A percentile compares a stretch with the other conserved stretches of the same genome.
Conservation (phyloP, 257 asterid genomes). For the Mentha longifolia region DNA sequence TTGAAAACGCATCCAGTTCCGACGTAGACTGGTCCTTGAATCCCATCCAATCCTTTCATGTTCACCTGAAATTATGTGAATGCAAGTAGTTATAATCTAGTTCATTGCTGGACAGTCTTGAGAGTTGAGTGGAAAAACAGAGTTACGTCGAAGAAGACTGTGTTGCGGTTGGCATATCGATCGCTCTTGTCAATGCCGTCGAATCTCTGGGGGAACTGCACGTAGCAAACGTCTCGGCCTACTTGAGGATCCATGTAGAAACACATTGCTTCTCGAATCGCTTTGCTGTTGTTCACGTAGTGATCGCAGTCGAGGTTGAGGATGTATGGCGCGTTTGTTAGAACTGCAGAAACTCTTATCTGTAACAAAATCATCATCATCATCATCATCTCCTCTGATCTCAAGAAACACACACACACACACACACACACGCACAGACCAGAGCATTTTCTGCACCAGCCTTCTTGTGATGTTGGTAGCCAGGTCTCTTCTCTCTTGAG, state of each 20-base stretch:
- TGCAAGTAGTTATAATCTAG: neutral
- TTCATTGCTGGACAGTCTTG: neutral
- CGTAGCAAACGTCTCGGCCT: slow-evolving; percentile 83
- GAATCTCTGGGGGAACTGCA: slow-evolving; percentile 99
- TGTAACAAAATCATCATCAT: slow-evolving; percentile 36
- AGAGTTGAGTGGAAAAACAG: neutral
- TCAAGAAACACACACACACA: neutral
- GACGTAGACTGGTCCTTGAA: slow-evolving; percentile 97
- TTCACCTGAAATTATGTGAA: slow-evolving; percentile 65
- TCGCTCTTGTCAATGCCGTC: slow-evolving; percentile 98
- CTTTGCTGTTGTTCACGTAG: slow-evolving; percentile 94
- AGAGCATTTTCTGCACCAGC: slow-evolving; percentile 99
- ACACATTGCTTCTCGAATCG: slow-evolving; percentile 98
- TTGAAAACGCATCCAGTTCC: slow-evolving; percentile 95
- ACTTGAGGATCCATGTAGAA: slow-evolving; percentile 97
- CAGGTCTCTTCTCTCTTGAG: slow-evolving; percentile 99
- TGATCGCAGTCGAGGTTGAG: slow-evolving; percentile 99
- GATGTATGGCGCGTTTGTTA: slow-evolving; percentile 92
- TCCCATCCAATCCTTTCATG: slow-evolving; percentile 98
- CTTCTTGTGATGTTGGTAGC: slow-evolving; percentile 96
- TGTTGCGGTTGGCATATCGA: slow-evolving; percentile 96
- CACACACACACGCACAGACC: too few relatives aligned
- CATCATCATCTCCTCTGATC: neutral
- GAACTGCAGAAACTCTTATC: slow-evolving; percentile 96
- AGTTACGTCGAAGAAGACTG: slow-evolving; percentile 96